These are phyloP conservation scores for Nigrospora sphaerica DNA, from an alignment of 2,329 filamentous ascomycete species.

Conservation along the genomic window DNA sequence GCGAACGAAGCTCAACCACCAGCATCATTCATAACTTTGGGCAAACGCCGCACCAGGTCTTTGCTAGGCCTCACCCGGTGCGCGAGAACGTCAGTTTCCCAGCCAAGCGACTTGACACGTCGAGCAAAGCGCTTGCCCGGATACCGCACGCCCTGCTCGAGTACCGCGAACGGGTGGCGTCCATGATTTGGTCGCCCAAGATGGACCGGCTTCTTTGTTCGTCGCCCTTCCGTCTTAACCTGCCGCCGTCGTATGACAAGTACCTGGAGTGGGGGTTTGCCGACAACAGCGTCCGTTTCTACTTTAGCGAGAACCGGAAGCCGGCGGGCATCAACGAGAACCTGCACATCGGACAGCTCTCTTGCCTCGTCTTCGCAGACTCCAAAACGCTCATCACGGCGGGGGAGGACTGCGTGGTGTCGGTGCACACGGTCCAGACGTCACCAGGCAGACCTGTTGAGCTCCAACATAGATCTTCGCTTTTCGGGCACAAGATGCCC, in stretches of 20 bases:
- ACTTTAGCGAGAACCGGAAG: slow-evolving; percentile 74
- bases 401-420: slow-evolving; percentile 86
- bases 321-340: slow-evolving; percentile 86
- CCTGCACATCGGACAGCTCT: slow-evolving; percentile 84
- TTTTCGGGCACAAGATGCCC: slow-evolving; percentile 85
- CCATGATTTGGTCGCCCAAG: slow-evolving; percentile 70
- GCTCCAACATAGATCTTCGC: slow-evolving; percentile 66
- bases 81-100: slow-evolving; percentile 62
- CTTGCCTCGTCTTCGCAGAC: slow-evolving; percentile 76
- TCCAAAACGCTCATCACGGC: slow-evolving; percentile 87
- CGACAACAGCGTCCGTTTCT: slow-evolving; percentile 89
- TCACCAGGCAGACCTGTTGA: slow-evolving; percentile 65
- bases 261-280: slow-evolving; percentile 95
- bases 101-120: slow-evolving; percentile 66
- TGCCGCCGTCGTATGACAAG: slow-evolving; percentile 80
- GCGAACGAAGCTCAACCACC: slow-evolving; percentile 82
- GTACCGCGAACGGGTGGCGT: slow-evolving; percentile 72
- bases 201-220: slow-evolving; percentile 78
- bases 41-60: slow-evolving; percentile 93
- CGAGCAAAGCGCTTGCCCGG: slow-evolving; percentile 67
- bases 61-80: slow-evolving; percentile 71
- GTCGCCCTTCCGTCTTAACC: slow-evolving; percentile 76
- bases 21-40: slow-evolving; percentile 98
- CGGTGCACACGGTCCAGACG: slow-evolving; percentile 68
- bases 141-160: slow-evolving; percentile 72